Base-by-base conservation (phyloP, 2,329 filamentous ascomycete genomes). In the Aspergillus aculeatinus region DNA sequence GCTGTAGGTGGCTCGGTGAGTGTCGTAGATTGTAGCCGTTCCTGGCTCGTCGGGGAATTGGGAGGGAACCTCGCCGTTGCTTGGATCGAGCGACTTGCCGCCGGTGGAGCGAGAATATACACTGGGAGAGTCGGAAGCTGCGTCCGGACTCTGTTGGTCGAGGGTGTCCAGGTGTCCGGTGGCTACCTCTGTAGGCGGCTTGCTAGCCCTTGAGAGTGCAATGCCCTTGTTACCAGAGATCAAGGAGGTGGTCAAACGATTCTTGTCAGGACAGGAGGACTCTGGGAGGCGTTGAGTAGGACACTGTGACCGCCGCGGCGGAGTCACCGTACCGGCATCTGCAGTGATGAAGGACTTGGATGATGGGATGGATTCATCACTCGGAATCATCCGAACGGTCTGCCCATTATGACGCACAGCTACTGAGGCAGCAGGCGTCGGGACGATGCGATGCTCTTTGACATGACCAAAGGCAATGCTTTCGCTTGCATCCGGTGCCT, bases 21-120 rank as follows among this genome's bases (percentile, higher is more conserved):
- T 67, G 31, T 69, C 63, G 60, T 71, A 74, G 10, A 78, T 77
- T 2, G 74, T 77, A 25, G 73, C 75, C 54, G 73, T 74, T n/a
- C 76, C 76, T 27, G 68, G 67, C 49, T 71, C 2, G 19, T 58
- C 60, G 14, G 59, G 31, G 14, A 55, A 54, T 23, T 65, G 47
- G 10, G 52, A 5, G 39, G 27, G 47, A 23, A 54, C 25, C 4
- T 50, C 51, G n/a, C 57, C 54, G 12, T 63, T 59, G 25, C 61
- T 57, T 11, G 62, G 61, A 1, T 58, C 59, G 7, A 69, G 68
- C 4, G 73, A 71, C 29, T 70, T 66, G 31, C 72, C 77, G 58
- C 74, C 72, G 11, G 74, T 76, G 10, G 74, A 74, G 57, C 76
- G 72, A 16, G 79, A 80, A 67, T 80, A 80, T 9, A 79, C 60